Evolutionary conservation across 495 filamentous ascomycete species (phyloP), one percentile per base, ranked within the genome.

Genomic region (Aspergillus olivimuriae): DNA sequence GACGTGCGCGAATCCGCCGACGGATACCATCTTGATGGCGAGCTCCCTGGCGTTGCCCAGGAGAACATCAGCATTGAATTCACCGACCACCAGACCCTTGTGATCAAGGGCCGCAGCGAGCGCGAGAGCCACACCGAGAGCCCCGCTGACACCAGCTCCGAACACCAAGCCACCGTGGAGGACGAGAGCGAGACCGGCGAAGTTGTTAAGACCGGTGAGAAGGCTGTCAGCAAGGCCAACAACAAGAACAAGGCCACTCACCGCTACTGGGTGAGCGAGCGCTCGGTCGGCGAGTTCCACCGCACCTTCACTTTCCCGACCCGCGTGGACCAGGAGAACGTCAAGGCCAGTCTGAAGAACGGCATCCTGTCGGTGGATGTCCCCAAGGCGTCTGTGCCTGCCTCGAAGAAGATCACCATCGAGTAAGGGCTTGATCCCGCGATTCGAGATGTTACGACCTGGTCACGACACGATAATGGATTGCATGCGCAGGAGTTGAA

Each of bases 1-100:
- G 90, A 96, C 61, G 72, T 95, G 44, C 77, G 75, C 48, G 89
- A 95, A 66, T 73, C 69, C 17, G 69, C 75, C 34, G 62, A 80
- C 5, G 63, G 69, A 52, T 96, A 91, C 66, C 83, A 90, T 56
- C 79, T 97, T 4, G 83, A 94, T 58, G 90, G 88, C 56, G 91
- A 96, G 67, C 77, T 96, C 0, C 87, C 90, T 0, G 91, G 90
- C 22, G 70, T 91, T 40, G 75, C 83, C 32, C 84, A 87, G 59
- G 79, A 89, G 46, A 74, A 94, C 57, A 66, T 95, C 53, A 65
- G 78, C 48, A 86, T 96, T 52, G 88, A 95, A 58, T 94, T 95
- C 75, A 77, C 80, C 47, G 89, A 95, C 63, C 64, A 72, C 2
- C 76, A 87, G 47, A 95, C 87, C 23, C 66, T 97, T 5, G 75